These are phyloP conservation scores for Penicillium argentinense DNA, from an alignment of 495 filamentous ascomycete genomes.

Conservation along the genomic window DNA sequence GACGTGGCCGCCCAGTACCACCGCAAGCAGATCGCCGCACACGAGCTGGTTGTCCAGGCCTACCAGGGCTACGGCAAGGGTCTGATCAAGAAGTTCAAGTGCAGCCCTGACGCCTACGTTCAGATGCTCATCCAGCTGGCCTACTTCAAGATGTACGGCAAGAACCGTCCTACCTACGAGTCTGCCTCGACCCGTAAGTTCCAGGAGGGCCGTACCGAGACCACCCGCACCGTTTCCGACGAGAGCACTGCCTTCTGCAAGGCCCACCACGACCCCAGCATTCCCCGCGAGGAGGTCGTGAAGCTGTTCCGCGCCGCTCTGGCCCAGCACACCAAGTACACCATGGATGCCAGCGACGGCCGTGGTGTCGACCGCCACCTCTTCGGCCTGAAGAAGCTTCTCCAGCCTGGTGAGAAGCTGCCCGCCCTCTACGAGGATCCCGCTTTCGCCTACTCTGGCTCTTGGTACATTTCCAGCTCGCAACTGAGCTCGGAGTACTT, in stretches of 20 bases:
- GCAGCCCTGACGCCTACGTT: slow-evolving; percentile 95
- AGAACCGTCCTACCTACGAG: slow-evolving; percentile 97
- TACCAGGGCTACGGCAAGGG: slow-evolving; percentile 99
- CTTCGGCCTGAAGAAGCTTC: slow-evolving; percentile 90
- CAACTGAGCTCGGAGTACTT: slow-evolving; percentile 97
- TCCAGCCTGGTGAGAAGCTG: slow-evolving; percentile 77
- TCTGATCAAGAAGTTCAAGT: slow-evolving; percentile 99
- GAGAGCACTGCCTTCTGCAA: slow-evolving; percentile 91
- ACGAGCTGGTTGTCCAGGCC: slow-evolving; percentile 90
- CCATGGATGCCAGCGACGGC: slow-evolving; percentile 81
- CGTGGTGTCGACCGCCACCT: slow-evolving; percentile 95
- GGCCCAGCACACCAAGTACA: slow-evolving; percentile 84
- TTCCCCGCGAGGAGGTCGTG: slow-evolving; percentile 61
- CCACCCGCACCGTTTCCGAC: slow-evolving; percentile 87
- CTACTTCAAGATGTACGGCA: slow-evolving; percentile 99
- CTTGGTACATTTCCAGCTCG: slow-evolving; percentile 84
- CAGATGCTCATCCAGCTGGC: slow-evolving; percentile 99
- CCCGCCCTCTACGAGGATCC: slow-evolving; percentile 86
- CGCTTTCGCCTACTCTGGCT: slow-evolving; percentile 76
- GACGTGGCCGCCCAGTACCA: slow-evolving; percentile 75
- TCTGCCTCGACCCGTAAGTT: slow-evolving; percentile 92
- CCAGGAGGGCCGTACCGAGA: slow-evolving; percentile 95
- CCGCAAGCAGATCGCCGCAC: slow-evolving; percentile 71
- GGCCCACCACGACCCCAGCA: slow-evolving; percentile 68
- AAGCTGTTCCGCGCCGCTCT: slow-evolving; percentile 80